Evolutionary conservation across 257 asterid species (phyloP), one percentile per base, ranked within the genome.

Genomic region (Rhazya stricta): DNA sequence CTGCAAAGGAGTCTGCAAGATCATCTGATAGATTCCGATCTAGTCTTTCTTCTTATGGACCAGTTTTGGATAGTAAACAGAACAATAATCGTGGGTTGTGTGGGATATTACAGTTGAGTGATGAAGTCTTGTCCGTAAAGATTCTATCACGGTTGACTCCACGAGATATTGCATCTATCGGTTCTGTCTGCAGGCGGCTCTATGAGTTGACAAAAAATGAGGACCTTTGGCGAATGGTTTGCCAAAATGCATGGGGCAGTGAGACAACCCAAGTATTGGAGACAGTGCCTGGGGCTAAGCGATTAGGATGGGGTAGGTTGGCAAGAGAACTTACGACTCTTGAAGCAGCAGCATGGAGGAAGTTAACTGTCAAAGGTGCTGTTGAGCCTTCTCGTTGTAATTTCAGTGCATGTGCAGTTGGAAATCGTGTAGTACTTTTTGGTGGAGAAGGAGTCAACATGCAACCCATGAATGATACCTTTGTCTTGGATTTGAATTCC

Each of bases 381-480:
- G 94, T 94, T 63, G 97, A 94, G 77, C 98, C 97, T 58, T 94
- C 97, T 9, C 97, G 96, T 45, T 93, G 98, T 89, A 93, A 93
- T 84, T 93, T 93, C 81, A 93, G 97, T 77, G 97, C 97, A 13
- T 93, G 98, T 84, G 96, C 97, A 10, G 97, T 91, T 69, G 98
- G 98, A 67, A 90, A 93, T 51, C 94, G 96, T 4, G 96, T 93
- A 60, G 92, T 94, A 67, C 91, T 93, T 46, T 93, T 93, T 70
- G 98, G 98, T 32, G 98, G 98, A 62, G 98, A 93, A 85, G 97
- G 98, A 54, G 98, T 93, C 46, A 93, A 93, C 84, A 93, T 93
- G 98, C 93, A 93, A 78, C 98, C 97, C 57, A 87, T 89, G 96
- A 93, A 93, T 25, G 98, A 93, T 81, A 89, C 97, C 1, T 93